Conservation (phyloP, 306 rosid genomes). For the Hylodesmum podocarpum region DNA sequence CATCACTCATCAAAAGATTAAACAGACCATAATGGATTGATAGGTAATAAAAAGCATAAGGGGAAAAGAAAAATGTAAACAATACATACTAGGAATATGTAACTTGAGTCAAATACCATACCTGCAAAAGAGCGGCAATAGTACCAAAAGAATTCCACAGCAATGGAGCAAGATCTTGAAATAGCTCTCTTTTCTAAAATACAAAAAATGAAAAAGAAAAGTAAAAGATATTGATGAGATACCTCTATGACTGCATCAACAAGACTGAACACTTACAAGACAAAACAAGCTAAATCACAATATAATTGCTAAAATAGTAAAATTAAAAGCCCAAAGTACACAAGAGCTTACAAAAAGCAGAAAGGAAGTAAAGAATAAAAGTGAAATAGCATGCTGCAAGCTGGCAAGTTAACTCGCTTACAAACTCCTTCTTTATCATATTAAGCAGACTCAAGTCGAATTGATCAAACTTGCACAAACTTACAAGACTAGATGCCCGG, state of each 20-base stretch:
- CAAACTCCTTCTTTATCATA: not conserved
- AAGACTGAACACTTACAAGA: conserved; percentile 39
- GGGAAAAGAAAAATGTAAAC: conserved; percentile 1
- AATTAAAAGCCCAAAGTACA: not conserved
- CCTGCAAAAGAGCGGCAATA: conserved; percentile 86
- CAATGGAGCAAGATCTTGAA: conserved; percentile 94
- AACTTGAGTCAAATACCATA: conserved; percentile 31
- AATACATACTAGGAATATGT: conserved; percentile 7
- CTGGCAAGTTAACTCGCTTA: not conserved
- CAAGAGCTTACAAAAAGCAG: not conserved
- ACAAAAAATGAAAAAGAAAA: not conserved
- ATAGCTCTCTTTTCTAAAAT: conserved; percentile 86
- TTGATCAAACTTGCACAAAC: not conserved
- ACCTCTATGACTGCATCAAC: conserved; percentile 32
- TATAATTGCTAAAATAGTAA: conserved; percentile 27
- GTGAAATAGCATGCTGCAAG: not conserved
- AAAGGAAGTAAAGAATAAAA: not conserved
- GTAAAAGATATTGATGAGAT: conserved; percentile 20
- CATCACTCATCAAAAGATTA: conserved; percentile 1
- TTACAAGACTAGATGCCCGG: not conserved
- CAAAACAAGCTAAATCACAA: conserved; percentile 45
- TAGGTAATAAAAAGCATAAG: not conserved
- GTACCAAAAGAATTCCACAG: conserved; percentile 98
- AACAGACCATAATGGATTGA: not conserved
- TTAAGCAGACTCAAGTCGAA: not conserved